Percentiles rank a stretch among this genome's conserved stretches.
These are phyloP conservation scores for Arachis stenosperma DNA, from an alignment of 306 rosid genomes.

Conservation along the genomic window DNA sequence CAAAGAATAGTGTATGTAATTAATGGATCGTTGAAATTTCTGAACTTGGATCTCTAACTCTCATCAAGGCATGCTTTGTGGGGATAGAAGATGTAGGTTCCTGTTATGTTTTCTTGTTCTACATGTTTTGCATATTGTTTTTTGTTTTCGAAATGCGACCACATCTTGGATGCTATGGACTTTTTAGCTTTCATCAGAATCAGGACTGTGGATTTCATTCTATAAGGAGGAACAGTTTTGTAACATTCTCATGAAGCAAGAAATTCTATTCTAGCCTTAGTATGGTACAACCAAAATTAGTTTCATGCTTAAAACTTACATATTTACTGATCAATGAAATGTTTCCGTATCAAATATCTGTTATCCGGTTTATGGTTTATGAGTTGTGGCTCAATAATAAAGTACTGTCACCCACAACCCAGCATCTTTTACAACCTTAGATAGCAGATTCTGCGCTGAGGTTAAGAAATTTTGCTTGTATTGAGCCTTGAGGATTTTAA, in stretches of 20 bases:
- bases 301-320: background rate
- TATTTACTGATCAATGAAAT: background rate
- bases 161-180: background rate
- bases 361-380: slow-evolving; percentile 7
- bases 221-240: background rate
- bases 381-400: background rate
- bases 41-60: background rate
- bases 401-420: slow-evolving; percentile 10
- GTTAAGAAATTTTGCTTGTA: background rate
- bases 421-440: slow-evolving; percentile 2
- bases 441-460: slow-evolving; percentile 14
- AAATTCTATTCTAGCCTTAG: background rate
- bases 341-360: background rate
- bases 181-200: background rate
- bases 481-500: background rate
- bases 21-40: background rate
- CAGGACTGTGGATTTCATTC: background rate
- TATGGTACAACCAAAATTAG: background rate
- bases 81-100: slow-evolving; percentile 6
- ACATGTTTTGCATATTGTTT: background rate
- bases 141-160: background rate
- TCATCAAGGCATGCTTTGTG: background rate
- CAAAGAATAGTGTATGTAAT: background rate
- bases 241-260: background rate
- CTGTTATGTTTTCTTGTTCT: background rate